Percentiles rank a stretch among this genome's conserved stretches.
phyloP scores from a whole-genome alignment of 441 rosid species.

The Populus hybrid region DNA sequence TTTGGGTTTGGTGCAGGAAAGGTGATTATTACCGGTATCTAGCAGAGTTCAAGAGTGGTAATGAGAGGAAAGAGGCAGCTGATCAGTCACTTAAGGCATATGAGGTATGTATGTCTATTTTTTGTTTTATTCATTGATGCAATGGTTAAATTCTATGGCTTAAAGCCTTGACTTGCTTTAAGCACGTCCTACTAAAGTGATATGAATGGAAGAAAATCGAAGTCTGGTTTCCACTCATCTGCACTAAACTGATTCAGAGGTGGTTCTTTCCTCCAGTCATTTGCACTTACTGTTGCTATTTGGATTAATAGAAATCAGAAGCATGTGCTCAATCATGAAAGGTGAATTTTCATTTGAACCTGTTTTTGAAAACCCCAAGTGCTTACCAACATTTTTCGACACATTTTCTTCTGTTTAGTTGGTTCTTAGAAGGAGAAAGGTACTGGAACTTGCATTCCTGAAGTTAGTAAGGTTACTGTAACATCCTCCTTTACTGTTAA shows the following conservation, averaged over 20 bases:
- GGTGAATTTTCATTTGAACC: background rate
- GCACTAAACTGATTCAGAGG: background rate
- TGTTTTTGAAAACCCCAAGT: background rate
- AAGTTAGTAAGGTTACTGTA: background rate
- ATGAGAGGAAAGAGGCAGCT: conserved; percentile 52
- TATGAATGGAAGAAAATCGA: background rate
- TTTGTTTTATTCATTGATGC: background rate
- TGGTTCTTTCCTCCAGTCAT: background rate
- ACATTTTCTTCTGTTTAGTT: background rate
- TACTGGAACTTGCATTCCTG: background rate
- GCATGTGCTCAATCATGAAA: background rate
- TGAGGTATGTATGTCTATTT: conserved; percentile 23
- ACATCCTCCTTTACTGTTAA: background rate
- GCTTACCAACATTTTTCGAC: background rate
- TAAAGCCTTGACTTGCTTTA: background rate
- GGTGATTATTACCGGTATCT: conserved; percentile 55
- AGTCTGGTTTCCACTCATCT: background rate
- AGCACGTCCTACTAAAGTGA: background rate
- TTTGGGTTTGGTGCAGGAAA: conserved; percentile 34
- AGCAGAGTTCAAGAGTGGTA: conserved; percentile 45
- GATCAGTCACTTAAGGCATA: conserved; percentile 53
- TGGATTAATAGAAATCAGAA: background rate
- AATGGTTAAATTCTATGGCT: background rate
- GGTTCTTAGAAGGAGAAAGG: background rate
- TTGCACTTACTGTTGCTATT: background rate